Conservation (phyloP, 345 rosid species). For the Citrus medica region DNA sequence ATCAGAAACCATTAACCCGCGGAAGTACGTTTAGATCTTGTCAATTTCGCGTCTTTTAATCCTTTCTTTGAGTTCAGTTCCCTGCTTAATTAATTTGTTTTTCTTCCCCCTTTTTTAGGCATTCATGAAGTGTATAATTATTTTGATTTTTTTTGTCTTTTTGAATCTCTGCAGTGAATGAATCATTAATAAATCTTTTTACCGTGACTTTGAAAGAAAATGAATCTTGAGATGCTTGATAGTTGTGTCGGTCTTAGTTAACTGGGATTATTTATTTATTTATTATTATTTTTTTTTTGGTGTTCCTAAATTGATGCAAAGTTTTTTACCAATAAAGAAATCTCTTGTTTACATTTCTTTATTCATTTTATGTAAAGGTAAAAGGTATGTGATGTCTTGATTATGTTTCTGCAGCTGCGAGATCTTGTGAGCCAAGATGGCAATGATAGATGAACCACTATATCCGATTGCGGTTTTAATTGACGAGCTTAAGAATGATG, state of each 20-base stretch:
- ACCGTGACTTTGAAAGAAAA: not conserved
- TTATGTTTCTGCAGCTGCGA: not conserved
- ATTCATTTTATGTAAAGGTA: not conserved
- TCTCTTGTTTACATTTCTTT: not conserved
- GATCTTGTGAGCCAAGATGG: constrained; percentile 36
- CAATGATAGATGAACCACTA: constrained; percentile 67
- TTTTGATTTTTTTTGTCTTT: not conserved
- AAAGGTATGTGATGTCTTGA: not conserved
- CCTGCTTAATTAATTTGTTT: not conserved
- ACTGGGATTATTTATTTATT: not conserved
- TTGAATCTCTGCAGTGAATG: not conserved
- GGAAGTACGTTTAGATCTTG: constrained; percentile 7
- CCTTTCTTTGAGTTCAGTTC: not conserved
- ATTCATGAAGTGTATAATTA: not conserved
- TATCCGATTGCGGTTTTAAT: constrained; percentile 77
- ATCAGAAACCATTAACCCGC: not conserved
- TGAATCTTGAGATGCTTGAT: not conserved
- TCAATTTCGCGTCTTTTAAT: not conserved
- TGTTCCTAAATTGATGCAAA: not conserved
- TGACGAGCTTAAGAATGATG: constrained; percentile 79
- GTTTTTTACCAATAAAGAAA: not conserved
- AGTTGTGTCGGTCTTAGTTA: not conserved
- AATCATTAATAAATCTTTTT: not conserved
- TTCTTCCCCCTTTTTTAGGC: not conserved
- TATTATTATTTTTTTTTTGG: not conserved